Evolutionary conservation across 352 stramenopile species (phyloP), one percentile per base, ranked within the genome.

Genomic region (Saprolegnia diclina): DNA sequence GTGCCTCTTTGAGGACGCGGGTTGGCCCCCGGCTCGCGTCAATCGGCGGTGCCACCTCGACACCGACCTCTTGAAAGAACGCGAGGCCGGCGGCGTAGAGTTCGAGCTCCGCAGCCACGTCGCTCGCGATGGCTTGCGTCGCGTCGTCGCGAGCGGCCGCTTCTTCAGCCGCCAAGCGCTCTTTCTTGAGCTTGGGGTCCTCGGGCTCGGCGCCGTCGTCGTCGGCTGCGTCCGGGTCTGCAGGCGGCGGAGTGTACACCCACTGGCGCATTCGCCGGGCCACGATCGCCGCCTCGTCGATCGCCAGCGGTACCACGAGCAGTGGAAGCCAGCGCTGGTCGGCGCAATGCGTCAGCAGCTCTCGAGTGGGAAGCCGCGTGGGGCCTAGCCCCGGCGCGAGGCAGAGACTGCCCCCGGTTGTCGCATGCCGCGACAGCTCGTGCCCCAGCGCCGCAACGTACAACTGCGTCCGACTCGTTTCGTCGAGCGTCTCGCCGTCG

Each of bases 41-140:
- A 19, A 66, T 40, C 21, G 24, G n/a, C 10, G 37, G 16, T 18
- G 57, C 24, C 18, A 66, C 21, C 21, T 50, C 9, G 11, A 48
- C 40, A 10, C 57, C 57, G 48, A 54, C 37, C 37, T 66, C 57
- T 21, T 22, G 18, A 10, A 53, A 37, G 42, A 40, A 24, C 38
- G 52, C 37, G 11, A 66, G 40, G 10, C 35, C 44, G 4, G 35
- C 40, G 7, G 57, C 29, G n/a, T 26, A 53, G 13, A 24, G 18
- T 55, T 66, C 57, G 18, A 66, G 57, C 26, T 66, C 57, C 6
- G 57, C 57, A 5, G 57, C 32, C 21, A 66, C 40, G 9, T 35
- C 22, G 4, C 37, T 40, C 4, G 40, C n/a, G 9, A 66, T 42
- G 3, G 37, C 13, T 11, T 18, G 19, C n/a, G 29, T 24, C 40